Percentiles rank a stretch among this genome's conserved stretches.
These are phyloP conservation scores for Pseudocercospora crystallina DNA, from an alignment of 2,329 filamentous ascomycete species.

Conservation along the genomic window DNA sequence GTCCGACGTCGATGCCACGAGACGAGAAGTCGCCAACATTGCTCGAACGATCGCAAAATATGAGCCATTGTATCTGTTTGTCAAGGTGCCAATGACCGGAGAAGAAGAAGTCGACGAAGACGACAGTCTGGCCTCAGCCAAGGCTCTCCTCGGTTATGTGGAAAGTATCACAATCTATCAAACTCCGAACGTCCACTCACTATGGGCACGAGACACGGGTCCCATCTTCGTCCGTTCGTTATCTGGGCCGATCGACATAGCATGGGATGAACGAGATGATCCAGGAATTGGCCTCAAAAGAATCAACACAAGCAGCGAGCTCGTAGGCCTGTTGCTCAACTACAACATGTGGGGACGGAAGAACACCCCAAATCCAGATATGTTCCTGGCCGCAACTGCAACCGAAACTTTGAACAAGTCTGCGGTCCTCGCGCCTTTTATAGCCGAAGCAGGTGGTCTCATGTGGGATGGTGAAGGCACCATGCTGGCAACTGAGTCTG, in stretches of 20 bases:
- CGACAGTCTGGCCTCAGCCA: conserved; percentile 4
- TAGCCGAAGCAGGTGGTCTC: conserved; percentile 17
- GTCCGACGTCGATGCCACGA: conserved; percentile 3
- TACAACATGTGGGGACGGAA: conserved; percentile 24
- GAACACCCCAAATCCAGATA: conserved; percentile 12
- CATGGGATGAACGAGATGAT: conserved; percentile 9
- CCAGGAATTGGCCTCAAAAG: conserved; percentile 7
- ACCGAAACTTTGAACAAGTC: conserved; percentile 12
- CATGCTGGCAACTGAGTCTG: conserved; percentile 20
- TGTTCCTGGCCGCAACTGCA: conserved; percentile 10
- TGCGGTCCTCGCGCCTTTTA: conserved; percentile 10
- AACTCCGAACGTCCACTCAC: conserved; percentile 11
- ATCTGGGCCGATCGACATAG: conserved; percentile 5
- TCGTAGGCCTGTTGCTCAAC: conserved; percentile 19
- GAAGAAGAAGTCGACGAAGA: background rate
- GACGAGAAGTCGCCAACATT: conserved; percentile 10
- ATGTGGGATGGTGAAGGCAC: conserved; percentile 23
- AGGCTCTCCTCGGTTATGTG: conserved; percentile 3
- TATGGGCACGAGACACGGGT: conserved; percentile 23
- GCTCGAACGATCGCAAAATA: conserved; percentile 13
- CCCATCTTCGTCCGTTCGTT: conserved; percentile 17
- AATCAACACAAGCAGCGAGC: background rate
- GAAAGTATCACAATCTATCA: conserved; percentile 7
- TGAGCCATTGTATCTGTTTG: conserved; percentile 14
- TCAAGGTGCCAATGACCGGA: background rate